Evolutionary conservation across 2,329 filamentous ascomycete species (phyloP).

Genomic region (Dothidotthia symphoricarpi): DNA sequence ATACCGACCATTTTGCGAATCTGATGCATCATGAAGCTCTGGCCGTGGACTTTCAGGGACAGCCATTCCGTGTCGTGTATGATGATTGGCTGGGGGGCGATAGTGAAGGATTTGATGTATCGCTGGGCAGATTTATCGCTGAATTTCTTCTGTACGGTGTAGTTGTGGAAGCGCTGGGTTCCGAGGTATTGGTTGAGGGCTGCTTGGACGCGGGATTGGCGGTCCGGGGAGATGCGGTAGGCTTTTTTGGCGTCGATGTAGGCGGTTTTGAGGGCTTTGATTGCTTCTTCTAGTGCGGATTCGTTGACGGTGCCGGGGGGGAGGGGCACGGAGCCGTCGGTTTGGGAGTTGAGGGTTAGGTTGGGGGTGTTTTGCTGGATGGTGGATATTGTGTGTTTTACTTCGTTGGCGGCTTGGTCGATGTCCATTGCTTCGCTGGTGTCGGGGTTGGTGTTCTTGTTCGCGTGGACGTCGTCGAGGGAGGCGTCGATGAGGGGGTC

Average conservation of each 20-base stretch:
- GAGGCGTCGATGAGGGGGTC: conserved; percentile 39
- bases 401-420: conserved; percentile 13
- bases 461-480: conserved; percentile 16
- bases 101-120: conserved; percentile 87
- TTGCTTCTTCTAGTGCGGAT: conserved; percentile 43
- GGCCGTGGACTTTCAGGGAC: conserved; percentile 91
- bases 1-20: conserved; percentile 99
- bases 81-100: conserved; percentile 64
- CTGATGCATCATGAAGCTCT: conserved; percentile 99
- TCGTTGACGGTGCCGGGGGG: conserved; percentile 30
- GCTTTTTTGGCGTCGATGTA: conserved; percentile 79
- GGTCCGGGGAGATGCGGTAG: conserved; percentile 74
- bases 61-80: conserved; percentile 95
- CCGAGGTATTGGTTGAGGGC: conserved; percentile 75
- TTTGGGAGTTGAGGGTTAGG: conserved; percentile 25
- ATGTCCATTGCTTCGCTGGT: conserved; percentile 8
- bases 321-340: conserved; percentile 32
- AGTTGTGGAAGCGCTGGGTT: conserved; percentile 94
- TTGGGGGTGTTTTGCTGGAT: conserved; percentile 28
- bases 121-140: conserved; percentile 82
- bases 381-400: conserved; percentile 23
- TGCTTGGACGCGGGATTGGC: conserved; percentile 72
- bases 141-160: conserved; percentile 84
- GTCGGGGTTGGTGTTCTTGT: conserved; percentile 6
- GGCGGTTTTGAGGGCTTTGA: conserved; percentile 66